Evolutionary conservation across 768 basidiomycete genomes (phyloP), one percentile per base, ranked within the genome.

Genomic region (Suillus weaverae): DNA sequence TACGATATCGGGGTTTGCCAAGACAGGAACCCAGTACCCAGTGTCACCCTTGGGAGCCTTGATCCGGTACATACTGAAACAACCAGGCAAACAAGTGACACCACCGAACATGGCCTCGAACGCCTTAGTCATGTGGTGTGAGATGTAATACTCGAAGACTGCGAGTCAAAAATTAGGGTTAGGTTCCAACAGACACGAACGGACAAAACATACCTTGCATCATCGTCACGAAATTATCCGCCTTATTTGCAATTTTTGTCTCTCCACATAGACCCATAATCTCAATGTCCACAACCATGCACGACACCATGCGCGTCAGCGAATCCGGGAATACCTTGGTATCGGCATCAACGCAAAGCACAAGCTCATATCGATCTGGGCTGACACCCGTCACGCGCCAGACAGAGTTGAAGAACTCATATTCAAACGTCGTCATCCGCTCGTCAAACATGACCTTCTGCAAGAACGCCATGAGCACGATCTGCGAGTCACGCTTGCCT

Each of bases 381-480:
- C 91, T 92, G 65, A 99, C 89, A 35, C 97, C 97, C 18, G 96
- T 97, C 50, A 88, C 91, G 62, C 97, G 82, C 97, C 97, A 99
- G 22, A 99, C 82, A 61, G 94, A 89, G 78, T 99, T 99, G 88
- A 99, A 99, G 78, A 99, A 98, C 79, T 99, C 97, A 76, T 99
- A 99, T 80, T 99, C 97, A 75, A 99, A 96, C 62, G 94, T 97
- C 66, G 97, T 97, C 97, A 99, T 99, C 61, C 97, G 88, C 81
- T 99, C 97, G 78, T 99, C 97, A 70, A 99, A 99, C 96, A 99
- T 97, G 71, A 99, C 95, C 77, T 97, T 99, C 78, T 99, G 97
- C 74, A 99, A 81, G 84, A 99, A 99, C 22, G 85, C 85, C 97
- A 99, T 99, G 66, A 99, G 82, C 60, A 99, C 91, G 71, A 99